A percentile compares a stretch with the other conserved stretches of the same genome.
These are phyloP conservation scores for Populus euphratica DNA, from an alignment of 345 rosid species.

Conservation along the genomic window DNA sequence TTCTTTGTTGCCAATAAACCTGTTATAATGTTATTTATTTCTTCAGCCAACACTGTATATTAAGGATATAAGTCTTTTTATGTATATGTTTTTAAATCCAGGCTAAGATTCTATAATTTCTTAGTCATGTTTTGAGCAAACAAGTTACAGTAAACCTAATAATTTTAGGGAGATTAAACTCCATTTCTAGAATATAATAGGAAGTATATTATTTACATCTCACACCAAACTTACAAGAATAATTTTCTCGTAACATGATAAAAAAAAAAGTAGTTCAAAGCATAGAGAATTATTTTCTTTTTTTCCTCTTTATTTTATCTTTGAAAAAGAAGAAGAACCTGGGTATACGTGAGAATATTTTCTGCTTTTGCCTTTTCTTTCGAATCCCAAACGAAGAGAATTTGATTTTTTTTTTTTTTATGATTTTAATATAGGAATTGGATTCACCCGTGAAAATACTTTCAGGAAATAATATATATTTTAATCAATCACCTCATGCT, in stretches of 20 bases:
- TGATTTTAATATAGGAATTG: neutral
- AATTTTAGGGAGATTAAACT: too few relatives aligned
- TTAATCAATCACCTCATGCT: neutral
- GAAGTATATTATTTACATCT: neutral
- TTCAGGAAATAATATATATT: neutral
- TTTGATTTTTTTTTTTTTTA: slow-evolving; percentile 3
- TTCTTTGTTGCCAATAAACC: too few relatives aligned
- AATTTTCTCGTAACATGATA: neutral
- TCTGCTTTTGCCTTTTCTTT: slow-evolving; percentile 17
- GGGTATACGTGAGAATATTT: slow-evolving; percentile 32
- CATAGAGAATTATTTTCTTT: neutral
- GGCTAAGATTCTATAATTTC: too few relatives aligned
- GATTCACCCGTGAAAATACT: slow-evolving; percentile 1
- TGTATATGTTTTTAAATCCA: too few relatives aligned
- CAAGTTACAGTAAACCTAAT: too few relatives aligned
- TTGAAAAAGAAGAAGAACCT: slow-evolving; percentile 16
- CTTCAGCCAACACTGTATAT: too few relatives aligned
- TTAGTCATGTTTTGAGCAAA: too few relatives aligned
- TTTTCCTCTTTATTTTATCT: neutral
- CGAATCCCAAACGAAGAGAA: slow-evolving; percentile 30
- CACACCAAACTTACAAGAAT: neutral
- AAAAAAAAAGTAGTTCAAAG: neutral
- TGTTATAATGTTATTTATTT: too few relatives aligned
- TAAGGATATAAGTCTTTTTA: too few relatives aligned
- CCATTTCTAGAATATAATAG: too few relatives aligned